phyloP scores from a whole-genome alignment of 495 filamentous ascomycete species.

The Daldinia childiae region DNA sequence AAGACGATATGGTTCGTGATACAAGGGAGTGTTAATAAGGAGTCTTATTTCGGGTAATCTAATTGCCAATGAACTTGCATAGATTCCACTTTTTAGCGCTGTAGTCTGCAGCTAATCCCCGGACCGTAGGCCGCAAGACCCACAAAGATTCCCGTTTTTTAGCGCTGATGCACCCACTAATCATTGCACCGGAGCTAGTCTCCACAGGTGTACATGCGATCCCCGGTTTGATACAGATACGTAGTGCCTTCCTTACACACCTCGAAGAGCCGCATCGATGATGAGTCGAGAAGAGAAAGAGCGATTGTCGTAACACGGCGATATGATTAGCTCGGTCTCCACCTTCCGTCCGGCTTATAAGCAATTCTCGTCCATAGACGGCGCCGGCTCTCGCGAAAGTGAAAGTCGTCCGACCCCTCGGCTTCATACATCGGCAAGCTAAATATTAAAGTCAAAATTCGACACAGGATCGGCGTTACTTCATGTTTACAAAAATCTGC shows the following conservation, averaged over 20 bases:
- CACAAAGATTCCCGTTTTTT: conserved; percentile 26
- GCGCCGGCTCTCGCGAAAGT: neutral
- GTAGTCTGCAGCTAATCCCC: conserved; percentile 5
- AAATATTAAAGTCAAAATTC: neutral
- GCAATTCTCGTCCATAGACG: neutral
- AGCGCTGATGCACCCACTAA: conserved; percentile 18
- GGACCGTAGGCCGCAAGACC: conserved; percentile 14
- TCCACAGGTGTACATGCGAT: neutral
- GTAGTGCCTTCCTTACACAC: conserved; percentile 1
- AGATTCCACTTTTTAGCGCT: conserved; percentile 25
- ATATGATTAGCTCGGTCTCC: neutral
- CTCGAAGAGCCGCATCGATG: conserved; percentile 33
- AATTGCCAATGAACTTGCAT: conserved; percentile 9
- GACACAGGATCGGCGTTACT: neutral
- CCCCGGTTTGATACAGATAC: conserved; percentile 5
- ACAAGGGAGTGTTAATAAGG: neutral
- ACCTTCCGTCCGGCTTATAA: conserved; percentile 25
- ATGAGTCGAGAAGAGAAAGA: conserved; percentile 9
- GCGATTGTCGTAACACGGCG: conserved; percentile 10
- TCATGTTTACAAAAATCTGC: conserved; percentile 16
- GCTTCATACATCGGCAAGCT: neutral
- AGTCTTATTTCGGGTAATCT: neutral
- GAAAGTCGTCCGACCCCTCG: conserved; percentile 10
- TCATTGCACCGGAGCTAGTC: neutral
- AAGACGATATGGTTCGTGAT: conserved; percentile 27